Evolutionary conservation across 2,329 filamentous ascomycete genomes (phyloP).

Genomic region (Apiospora rasikravindrae): DNA sequence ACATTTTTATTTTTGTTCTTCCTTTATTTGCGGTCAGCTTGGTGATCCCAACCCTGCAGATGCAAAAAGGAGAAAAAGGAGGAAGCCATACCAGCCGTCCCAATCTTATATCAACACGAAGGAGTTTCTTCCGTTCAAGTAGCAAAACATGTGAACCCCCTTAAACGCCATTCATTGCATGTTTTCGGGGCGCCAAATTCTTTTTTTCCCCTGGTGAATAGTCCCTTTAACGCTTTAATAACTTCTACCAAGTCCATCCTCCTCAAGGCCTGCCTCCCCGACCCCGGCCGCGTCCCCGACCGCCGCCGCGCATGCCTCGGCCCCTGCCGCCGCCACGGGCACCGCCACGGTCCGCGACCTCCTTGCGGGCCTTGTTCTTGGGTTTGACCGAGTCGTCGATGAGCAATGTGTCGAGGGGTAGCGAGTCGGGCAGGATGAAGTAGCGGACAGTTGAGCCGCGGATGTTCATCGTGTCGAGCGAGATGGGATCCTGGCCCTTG

Average conservation of each 20-base stretch:
- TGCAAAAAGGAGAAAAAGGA: conserved; percentile 21
- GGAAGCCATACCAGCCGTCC: conserved; percentile 35
- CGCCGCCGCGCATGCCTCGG: conserved; percentile 57
- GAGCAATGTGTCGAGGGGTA: conserved; percentile 92
- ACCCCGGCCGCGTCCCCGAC: conserved; percentile 60
- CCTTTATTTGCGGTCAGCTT: conserved; percentile 29
- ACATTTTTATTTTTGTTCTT: conserved; percentile 20
- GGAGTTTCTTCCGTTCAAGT: conserved; percentile 13
- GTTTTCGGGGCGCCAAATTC: not conserved
- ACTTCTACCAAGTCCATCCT: not conserved
- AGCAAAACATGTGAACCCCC: conserved; percentile 10
- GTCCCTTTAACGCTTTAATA: not conserved
- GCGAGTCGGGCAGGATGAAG: conserved; percentile 92
- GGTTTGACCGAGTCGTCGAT: conserved; percentile 98
- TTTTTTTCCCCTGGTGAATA: not conserved
- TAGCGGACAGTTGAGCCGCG: conserved; percentile 96
- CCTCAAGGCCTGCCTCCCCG: conserved; percentile 37
- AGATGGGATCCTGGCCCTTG: conserved; percentile 83
- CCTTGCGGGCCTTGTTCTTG: conserved; percentile 99
- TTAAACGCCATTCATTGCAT: conserved; percentile 13
- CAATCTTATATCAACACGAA: conserved; percentile 24
- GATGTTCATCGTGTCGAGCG: conserved; percentile 94
- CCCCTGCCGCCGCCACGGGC: conserved; percentile 59
- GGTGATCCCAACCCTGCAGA: not conserved
- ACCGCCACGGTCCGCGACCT: conserved; percentile 67